Evolutionary conservation across 192 early-diverging fungal genomes (phyloP).

Genomic region (Coemansia sp.): DNA sequence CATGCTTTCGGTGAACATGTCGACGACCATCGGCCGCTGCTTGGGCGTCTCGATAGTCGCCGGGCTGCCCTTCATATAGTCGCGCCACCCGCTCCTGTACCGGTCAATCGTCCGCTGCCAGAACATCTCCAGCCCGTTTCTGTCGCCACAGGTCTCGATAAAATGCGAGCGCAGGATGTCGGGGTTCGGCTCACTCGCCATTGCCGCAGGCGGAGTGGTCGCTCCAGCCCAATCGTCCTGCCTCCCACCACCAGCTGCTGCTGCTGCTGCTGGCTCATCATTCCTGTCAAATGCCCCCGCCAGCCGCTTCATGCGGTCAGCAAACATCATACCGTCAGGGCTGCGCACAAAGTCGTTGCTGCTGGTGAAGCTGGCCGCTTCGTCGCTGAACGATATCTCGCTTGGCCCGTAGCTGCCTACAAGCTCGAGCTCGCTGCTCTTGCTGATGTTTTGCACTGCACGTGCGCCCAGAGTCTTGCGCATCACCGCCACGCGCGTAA

Average conservation of each 20-base stretch:
- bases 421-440: not conserved
- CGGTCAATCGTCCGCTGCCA: constrained; percentile 58
- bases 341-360: constrained; percentile 8
- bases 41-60: constrained; percentile 20
- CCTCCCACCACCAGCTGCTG: not conserved
- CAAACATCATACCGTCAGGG: not conserved
- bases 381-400: constrained; percentile 8
- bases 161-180: constrained; percentile 63
- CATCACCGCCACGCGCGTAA: constrained; percentile 35
- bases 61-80: constrained; percentile 2
- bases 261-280: not conserved
- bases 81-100: constrained; percentile 43
- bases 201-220: constrained; percentile 21
- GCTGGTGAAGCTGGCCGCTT: not conserved
- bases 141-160: constrained; percentile 61
- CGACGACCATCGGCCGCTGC: constrained; percentile 34
- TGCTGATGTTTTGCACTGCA: not conserved
- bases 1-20: constrained; percentile 42
- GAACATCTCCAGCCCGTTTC: constrained; percentile 60
- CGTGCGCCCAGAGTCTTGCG: constrained; percentile 13
- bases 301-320: constrained; percentile 1
- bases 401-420: constrained; percentile 1
- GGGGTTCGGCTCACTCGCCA: constrained; percentile 52
- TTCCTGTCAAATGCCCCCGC: not conserved
- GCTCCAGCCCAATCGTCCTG: not conserved